Base-by-base conservation (phyloP, 2,329 filamentous ascomycete species). In the Aspergillus candidus region DNA sequence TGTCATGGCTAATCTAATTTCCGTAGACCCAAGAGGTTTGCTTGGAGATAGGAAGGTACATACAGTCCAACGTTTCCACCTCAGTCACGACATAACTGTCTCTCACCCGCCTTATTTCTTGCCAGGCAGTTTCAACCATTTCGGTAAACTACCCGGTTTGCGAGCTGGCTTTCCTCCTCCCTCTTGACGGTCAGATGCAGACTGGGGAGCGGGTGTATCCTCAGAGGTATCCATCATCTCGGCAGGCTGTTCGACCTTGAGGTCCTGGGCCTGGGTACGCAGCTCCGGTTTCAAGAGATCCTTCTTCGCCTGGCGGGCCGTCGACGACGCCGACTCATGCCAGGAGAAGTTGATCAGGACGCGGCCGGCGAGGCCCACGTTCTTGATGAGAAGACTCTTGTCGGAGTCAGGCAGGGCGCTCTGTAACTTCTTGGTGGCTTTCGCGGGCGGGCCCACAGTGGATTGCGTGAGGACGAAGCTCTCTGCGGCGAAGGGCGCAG, bases 321-420 rank as follows among this genome's bases (percentile, higher is more conserved):
- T 69, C 1, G 69, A 57, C n/a, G 77, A 72, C 1, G 82, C 84
- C 32, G 66, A 72, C 37, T 83, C 77, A 14, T 81, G 79, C 86
- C 88, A 94, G 1, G 81, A 68, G 48, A 94, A 77, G 47, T 84
- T 91, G 35, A 96, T 71, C 7, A 94, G 71, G 29, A 90, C 82
- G 30, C 80, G 77, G 6, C 82, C 82, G 3, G 75, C 76, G 50
- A 96, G 77, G 11, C 82, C 80, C 53, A 94, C 76, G 44, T 83
- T 80, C 40, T 76, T 74, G 45, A 96, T 86, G n/a, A 96, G 70
- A 35, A 52, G 50, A n/a, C 51, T 53, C 29, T 61, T 44, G 63
- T 77, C 60, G 75, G 72, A 65, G 32, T 69, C 65, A 0, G 68
- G 65, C n/a, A 72, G 61, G 10, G 57, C 52, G 10, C 55, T 59